Conservation (phyloP, 2,329 filamentous ascomycete species). For the Cyphellophora attinorum region DNA sequence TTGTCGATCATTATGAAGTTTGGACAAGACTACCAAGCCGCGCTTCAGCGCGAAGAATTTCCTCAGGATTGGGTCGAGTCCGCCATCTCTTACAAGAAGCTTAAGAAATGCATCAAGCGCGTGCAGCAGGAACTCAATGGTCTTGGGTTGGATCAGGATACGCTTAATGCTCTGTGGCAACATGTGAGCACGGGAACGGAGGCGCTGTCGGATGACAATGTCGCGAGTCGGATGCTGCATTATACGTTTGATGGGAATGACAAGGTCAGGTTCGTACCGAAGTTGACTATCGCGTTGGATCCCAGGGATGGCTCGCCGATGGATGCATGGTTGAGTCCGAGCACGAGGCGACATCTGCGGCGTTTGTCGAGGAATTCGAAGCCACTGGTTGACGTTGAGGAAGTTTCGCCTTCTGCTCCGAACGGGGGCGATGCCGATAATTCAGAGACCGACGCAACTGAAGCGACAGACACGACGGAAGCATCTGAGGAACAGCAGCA, state of each 20-base stretch:
- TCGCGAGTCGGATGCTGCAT: slow-evolving; percentile 29
- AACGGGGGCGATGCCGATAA: neutral
- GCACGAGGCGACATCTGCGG: slow-evolving; percentile 55
- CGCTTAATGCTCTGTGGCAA: slow-evolving; percentile 55
- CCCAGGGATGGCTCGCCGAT: slow-evolving; percentile 57
- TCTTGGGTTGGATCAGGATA: slow-evolving; percentile 63
- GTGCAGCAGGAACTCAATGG: slow-evolving; percentile 61
- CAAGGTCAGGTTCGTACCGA: slow-evolving; percentile 48
- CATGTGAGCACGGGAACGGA: slow-evolving; percentile 32
- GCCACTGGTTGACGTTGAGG: neutral
- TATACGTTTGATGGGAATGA: slow-evolving; percentile 45
- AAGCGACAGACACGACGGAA: slow-evolving; percentile 1
- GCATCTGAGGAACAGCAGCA: slow-evolving; percentile 1
- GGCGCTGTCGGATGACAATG: slow-evolving; percentile 26
- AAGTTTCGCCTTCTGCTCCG: neutral
- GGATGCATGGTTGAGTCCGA: slow-evolving; percentile 57
- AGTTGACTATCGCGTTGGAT: slow-evolving; percentile 60
- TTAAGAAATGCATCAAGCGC: slow-evolving; percentile 83
- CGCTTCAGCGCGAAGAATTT: slow-evolving; percentile 62
- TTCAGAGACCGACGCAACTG: neutral
- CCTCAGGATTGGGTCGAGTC: slow-evolving; percentile 61
- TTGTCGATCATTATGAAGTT: slow-evolving; percentile 80
- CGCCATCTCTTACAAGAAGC: slow-evolving; percentile 71
- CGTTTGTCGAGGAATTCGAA: slow-evolving; percentile 40
- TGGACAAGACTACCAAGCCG: slow-evolving; percentile 64